phyloP scores from a whole-genome alignment of 202 grass and related monocot species.

The Bolboschoenoplectus hybrid region DNA sequence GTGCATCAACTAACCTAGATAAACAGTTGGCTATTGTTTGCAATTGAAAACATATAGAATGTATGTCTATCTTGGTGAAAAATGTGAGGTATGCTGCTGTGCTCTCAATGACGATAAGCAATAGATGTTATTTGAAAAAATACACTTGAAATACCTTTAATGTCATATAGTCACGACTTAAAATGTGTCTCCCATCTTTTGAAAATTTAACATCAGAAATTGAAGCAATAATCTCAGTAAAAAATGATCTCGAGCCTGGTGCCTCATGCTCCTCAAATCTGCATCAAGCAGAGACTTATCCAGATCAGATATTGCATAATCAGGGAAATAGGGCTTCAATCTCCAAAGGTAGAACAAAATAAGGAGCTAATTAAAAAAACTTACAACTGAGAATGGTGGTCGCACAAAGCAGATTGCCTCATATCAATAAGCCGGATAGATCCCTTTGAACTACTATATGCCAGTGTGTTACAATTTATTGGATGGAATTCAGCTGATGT shows the following conservation, averaged over 20 bases:
- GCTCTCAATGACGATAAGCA: not conserved
- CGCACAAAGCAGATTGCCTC: slow-evolving; percentile 91
- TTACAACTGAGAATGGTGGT: slow-evolving; percentile 85
- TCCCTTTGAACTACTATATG: slow-evolving; percentile 97
- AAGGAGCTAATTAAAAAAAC: slow-evolving; percentile 41
- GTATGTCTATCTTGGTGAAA: slow-evolving; percentile 19
- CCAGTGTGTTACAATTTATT: slow-evolving; percentile 79
- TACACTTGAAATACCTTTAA: slow-evolving; percentile 58
- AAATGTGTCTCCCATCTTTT: slow-evolving; percentile 80
- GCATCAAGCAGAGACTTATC: slow-evolving; percentile 39
- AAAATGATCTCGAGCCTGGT: slow-evolving; percentile 84
- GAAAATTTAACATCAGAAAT: slow-evolving; percentile 97
- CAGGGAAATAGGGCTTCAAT: not conserved
- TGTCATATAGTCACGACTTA: slow-evolving; percentile 95
- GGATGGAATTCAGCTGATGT: slow-evolving; percentile 93
- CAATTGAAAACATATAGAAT: not conserved
- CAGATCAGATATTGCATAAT: not conserved
- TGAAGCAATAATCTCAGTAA: slow-evolving; percentile 97
- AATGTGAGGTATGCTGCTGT: not conserved
- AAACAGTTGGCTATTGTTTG: slow-evolving; percentile 8
- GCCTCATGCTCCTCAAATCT: slow-evolving; percentile 89
- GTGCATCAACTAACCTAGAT: not conserved
- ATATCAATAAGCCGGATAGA: slow-evolving; percentile 91
- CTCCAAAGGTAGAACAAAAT: slow-evolving; percentile 24
- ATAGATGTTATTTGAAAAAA: not conserved